A percentile compares a stretch with the other conserved stretches of the same genome.
Conservation (phyloP, 768 basidiomycete genomes). For the Termitomyces sp. region DNA sequence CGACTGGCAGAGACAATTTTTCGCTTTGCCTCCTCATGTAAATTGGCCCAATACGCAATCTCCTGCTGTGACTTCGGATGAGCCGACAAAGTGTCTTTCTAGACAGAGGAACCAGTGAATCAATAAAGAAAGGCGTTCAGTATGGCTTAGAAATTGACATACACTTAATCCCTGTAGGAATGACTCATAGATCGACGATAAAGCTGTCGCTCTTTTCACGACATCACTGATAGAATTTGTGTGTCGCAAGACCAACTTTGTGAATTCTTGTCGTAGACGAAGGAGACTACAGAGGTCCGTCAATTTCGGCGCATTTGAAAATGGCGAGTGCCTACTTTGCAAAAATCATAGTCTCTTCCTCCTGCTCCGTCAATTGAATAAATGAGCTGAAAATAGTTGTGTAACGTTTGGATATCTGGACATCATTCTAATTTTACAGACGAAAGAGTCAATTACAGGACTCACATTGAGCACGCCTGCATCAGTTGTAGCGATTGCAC, state of each 20-base stretch:
- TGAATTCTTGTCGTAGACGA: conserved; percentile 81
- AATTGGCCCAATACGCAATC: conserved; percentile 80
- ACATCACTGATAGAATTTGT: conserved; percentile 63
- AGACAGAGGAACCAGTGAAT: conserved; percentile 4
- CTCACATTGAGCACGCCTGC: conserved; percentile 58
- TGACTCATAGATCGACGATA: conserved; percentile 70
- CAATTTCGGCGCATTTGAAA: background rate
- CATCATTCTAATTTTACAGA: background rate
- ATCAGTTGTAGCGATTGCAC: conserved; percentile 64
- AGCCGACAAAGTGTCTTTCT: conserved; percentile 68
- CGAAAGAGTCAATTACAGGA: background rate
- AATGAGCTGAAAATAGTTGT: conserved; percentile 78
- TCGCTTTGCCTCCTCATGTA: conserved; percentile 75
- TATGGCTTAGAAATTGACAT: conserved; percentile 25
- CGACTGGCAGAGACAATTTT: conserved; percentile 48
- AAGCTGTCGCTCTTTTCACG: conserved; percentile 60
- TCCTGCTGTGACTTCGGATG: conserved; percentile 88
- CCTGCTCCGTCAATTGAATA: conserved; percentile 74
- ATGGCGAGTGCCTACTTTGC: conserved; percentile 63
- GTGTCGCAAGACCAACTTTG: conserved; percentile 72
- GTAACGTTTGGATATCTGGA: conserved; percentile 73
- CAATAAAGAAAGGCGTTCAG: background rate
- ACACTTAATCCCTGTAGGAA: conserved; percentile 78
- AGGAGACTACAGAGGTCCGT: conserved; percentile 50
- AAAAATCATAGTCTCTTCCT: conserved; percentile 96